Evolutionary conservation across 768 basidiomycete species (phyloP).

Genomic region (Coprinellus micaceus): DNA sequence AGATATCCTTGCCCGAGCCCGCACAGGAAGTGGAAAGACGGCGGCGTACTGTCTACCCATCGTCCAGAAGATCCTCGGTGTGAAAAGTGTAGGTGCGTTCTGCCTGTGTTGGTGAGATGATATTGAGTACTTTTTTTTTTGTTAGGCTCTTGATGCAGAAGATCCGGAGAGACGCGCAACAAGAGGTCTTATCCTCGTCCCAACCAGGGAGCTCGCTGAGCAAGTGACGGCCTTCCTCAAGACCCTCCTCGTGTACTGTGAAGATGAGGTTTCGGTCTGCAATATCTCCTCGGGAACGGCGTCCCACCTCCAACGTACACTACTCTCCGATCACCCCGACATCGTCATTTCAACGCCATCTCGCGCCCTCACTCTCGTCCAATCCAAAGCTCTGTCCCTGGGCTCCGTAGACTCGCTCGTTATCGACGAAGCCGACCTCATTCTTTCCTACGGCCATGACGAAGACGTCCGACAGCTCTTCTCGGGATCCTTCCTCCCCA

Average conservation of each 20-base stretch:
- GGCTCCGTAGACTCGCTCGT: constrained; percentile 77
- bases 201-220: constrained; percentile 89
- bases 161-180: constrained; percentile 53
- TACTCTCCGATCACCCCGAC: constrained; percentile 40
- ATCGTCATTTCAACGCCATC: constrained; percentile 39
- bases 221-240: constrained; percentile 77
- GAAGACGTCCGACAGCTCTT: constrained; percentile 78
- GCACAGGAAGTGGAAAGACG: constrained; percentile 97
- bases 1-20: constrained; percentile 90
- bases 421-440: constrained; percentile 96
- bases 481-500: constrained; percentile 66
- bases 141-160: constrained; percentile 35
- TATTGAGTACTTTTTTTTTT: constrained; percentile 7
- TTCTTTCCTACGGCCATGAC: constrained; percentile 94
- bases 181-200: constrained; percentile 77
- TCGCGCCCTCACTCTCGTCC: constrained; percentile 30
- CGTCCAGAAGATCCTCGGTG: constrained; percentile 79
- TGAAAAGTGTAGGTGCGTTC: constrained; percentile 61
- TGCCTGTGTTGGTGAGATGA: neutral
- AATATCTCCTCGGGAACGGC: constrained; percentile 77
- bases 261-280: constrained; percentile 61
- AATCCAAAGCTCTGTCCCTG: constrained; percentile 52
- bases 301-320: constrained; percentile 59
- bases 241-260: constrained; percentile 71
- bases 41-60: constrained; percentile 93